Conservation (phyloP, 2,329 filamentous ascomycete genomes). For the Corynespora cassiicola region DNA sequence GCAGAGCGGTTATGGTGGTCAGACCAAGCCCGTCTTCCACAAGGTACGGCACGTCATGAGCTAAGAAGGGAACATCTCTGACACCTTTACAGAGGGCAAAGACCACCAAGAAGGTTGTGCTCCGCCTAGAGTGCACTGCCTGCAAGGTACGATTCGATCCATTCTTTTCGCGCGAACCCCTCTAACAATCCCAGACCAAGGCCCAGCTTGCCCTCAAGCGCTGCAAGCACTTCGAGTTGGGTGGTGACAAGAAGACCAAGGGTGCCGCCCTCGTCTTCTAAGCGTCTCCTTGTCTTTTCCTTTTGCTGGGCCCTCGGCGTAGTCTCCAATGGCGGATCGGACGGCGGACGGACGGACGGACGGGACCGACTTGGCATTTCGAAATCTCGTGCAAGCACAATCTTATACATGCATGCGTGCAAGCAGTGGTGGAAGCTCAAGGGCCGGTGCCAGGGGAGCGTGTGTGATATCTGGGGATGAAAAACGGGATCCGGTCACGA, state of each 20-base stretch:
- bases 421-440: too few relatives aligned
- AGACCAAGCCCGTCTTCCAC: constrained; percentile 99
- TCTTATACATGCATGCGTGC: too few relatives aligned
- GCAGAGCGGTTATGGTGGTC: constrained; percentile 99
- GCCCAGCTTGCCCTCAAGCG: constrained; percentile 97
- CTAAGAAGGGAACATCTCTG: constrained; percentile 8
- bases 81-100: constrained; percentile 80
- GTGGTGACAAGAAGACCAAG: constrained; percentile 99
- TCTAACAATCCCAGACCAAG: constrained; percentile 69
- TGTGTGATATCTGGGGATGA: constrained; percentile 38
- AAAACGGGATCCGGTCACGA: constrained; percentile 42
- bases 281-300: constrained; percentile 58
- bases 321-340: constrained; percentile 44
- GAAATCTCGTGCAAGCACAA: too few relatives aligned
- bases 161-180: neutral
- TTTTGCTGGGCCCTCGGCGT: constrained; percentile 48
- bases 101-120: constrained; percentile 99
- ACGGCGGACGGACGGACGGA: too few relatives aligned
- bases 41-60: constrained; percentile 49
- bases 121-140: constrained; percentile 94
- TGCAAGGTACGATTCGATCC: constrained; percentile 70
- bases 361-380: constrained; percentile 43
- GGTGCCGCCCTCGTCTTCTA: constrained; percentile 99
- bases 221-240: constrained; percentile 99
- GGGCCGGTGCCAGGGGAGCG: constrained; percentile 34